Percentiles rank a stretch among this genome's conserved stretches.
Evolutionary conservation across 164 flowering plant genomes (phyloP).

Genomic region (Saururus chinensis): DNA sequence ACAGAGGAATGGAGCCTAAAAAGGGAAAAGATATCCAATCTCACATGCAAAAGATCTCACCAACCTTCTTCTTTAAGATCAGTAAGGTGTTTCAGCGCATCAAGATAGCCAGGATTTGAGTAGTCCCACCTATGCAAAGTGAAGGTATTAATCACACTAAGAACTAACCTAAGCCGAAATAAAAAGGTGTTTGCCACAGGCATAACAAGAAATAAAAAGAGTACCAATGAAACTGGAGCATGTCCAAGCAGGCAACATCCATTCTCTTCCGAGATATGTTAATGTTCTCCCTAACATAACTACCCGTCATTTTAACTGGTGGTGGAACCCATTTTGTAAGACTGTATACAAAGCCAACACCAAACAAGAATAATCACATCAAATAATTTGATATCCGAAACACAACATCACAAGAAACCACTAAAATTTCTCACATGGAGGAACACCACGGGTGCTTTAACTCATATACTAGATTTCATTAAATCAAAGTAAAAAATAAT

Average conservation of each 20-base stretch:
- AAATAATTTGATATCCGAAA: background rate
- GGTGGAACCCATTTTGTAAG: slow-evolving; percentile 99
- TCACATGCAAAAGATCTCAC: background rate
- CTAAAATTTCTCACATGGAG: no score
- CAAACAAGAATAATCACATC: background rate
- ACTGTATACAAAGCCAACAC: slow-evolving; percentile 26
- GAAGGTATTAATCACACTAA: background rate
- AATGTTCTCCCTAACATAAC: slow-evolving; percentile 59
- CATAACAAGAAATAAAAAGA: background rate
- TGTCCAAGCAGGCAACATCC: slow-evolving; percentile 89
- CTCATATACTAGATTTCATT: no score
- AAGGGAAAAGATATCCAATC: background rate
- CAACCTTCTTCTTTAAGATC: slow-evolving; percentile 94
- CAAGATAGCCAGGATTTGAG: slow-evolving; percentile 86
- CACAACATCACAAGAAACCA: no score
- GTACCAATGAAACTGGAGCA: slow-evolving; percentile 99
- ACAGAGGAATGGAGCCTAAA: background rate
- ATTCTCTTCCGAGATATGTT: slow-evolving; percentile 82
- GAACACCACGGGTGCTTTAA: no score
- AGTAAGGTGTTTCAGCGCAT: slow-evolving; percentile 93
- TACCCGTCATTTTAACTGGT: slow-evolving; percentile 92
- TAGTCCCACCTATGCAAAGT: slow-evolving; percentile 85
- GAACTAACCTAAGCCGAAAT: background rate
- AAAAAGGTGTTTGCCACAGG: background rate
- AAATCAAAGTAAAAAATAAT: no score